Evolutionary conservation across 805 yeast genomes (phyloP).

Genomic region (Starmerella asiatica): DNA sequence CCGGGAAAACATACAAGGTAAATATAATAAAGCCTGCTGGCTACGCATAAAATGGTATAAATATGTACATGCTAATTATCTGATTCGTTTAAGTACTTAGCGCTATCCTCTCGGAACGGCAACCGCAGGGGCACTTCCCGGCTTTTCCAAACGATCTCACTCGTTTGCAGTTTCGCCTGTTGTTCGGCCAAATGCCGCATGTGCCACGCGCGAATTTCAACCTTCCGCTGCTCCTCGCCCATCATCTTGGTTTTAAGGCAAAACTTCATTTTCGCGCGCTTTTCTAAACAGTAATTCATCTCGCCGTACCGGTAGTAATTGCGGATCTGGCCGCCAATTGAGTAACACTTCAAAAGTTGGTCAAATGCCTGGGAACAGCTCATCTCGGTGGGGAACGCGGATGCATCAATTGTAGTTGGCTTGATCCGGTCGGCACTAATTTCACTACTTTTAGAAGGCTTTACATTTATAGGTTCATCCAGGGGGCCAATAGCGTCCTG

Average conservation of each 20-base stretch:
- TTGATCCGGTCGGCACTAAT: no score
- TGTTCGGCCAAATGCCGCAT: conserved; percentile 48
- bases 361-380: conserved; percentile 74
- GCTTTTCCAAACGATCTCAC: conserved; percentile 74
- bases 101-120: conserved; percentile 29
- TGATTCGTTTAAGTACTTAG: conserved; percentile 2
- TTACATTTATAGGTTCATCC: not conserved
- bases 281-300: conserved; percentile 54
- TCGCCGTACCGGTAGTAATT: conserved; percentile 75
- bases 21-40: no score
- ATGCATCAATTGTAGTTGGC: not conserved
- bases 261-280: conserved; percentile 65
- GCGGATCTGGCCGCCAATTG: conserved; percentile 80
- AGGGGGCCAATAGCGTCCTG: conserved; percentile 20
- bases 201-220: conserved; percentile 54
- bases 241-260: conserved; percentile 52
- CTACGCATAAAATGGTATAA: no score
- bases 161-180: conserved; percentile 47
- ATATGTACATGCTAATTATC: no score
- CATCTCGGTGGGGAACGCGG: conserved; percentile 37
- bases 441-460: not conserved
- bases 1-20: no score
- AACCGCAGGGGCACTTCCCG: conserved; percentile 28
- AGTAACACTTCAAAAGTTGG: conserved; percentile 72
- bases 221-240: conserved; percentile 38